Evolutionary conservation across 140 eudicot species (phyloP).

Genomic region (Bidens hawaiensis): DNA sequence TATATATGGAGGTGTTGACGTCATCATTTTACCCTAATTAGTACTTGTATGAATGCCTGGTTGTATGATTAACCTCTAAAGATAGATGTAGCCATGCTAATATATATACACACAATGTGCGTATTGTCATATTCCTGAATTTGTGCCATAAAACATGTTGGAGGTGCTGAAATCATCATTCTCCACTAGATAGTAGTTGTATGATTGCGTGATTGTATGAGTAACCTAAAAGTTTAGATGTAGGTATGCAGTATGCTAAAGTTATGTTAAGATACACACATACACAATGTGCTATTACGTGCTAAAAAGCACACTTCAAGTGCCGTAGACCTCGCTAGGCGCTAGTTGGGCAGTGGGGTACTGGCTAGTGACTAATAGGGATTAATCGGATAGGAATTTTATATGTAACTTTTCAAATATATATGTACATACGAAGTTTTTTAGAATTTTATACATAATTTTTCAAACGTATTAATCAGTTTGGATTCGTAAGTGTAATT

Average conservation of each 20-base stretch:
- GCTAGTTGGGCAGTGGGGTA: no score
- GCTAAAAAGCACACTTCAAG: no score
- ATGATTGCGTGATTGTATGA: background rate
- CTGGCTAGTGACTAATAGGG: no score
- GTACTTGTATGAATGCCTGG: background rate
- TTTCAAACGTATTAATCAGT: no score
- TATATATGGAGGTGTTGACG: no score
- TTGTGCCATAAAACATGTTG: constrained; percentile 12
- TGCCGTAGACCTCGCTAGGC: no score
- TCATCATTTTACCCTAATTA: background rate
- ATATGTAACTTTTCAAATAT: no score
- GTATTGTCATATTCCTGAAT: background rate
- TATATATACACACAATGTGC: background rate
- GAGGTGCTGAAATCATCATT: background rate
- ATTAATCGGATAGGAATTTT: no score
- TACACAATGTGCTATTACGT: background rate
- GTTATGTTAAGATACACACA: background rate
- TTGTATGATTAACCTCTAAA: background rate
- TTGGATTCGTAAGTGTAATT: no score
- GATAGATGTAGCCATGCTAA: background rate
- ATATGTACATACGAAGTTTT: no score
- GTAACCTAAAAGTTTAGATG: background rate
- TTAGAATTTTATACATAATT: no score
- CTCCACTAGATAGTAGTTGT: no score
- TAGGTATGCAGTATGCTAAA: background rate